Percentiles rank a stretch among this genome's conserved stretches.
phyloP scores from a whole-genome alignment of 2,329 filamentous ascomycete genomes.

The Microsporum ferrugineum region DNA sequence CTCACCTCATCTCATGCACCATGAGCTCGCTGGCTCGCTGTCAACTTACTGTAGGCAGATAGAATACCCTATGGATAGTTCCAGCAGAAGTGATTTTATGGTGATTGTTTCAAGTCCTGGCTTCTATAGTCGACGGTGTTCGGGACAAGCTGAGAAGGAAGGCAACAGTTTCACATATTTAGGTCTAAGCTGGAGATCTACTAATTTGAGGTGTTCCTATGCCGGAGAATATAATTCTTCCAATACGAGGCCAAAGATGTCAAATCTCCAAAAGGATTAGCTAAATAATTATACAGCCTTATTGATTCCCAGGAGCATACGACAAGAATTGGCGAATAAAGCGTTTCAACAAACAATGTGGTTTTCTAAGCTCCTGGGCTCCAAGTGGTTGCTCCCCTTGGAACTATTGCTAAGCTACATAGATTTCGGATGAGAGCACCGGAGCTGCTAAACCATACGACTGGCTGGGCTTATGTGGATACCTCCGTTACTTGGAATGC shows the following conservation, averaged over 20 bases:
- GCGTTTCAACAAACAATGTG: neutral
- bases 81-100: constrained; percentile 48
- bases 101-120: neutral
- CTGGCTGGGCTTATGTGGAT: neutral
- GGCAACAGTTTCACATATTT: neutral
- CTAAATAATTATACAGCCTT: neutral
- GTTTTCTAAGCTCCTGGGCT: neutral
- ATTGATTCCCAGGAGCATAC: neutral
- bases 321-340: neutral
- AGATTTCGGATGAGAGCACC: neutral
- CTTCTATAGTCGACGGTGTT: neutral
- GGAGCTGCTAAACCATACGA: neutral
- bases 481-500: neutral
- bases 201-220: too few species aligned
- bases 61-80: constrained; percentile 64
- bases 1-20: too few species aligned
- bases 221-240: too few species aligned
- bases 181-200: neutral
- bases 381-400: neutral
- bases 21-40: neutral
- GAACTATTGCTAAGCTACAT: neutral
- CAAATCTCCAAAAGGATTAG: neutral
- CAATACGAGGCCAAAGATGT: neutral
- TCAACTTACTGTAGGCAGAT: constrained; percentile 33
- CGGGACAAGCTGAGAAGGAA: neutral